Base-by-base conservation (phyloP, 2,329 filamentous ascomycete species). In the Atkinsonella hypoxylon region DNA sequence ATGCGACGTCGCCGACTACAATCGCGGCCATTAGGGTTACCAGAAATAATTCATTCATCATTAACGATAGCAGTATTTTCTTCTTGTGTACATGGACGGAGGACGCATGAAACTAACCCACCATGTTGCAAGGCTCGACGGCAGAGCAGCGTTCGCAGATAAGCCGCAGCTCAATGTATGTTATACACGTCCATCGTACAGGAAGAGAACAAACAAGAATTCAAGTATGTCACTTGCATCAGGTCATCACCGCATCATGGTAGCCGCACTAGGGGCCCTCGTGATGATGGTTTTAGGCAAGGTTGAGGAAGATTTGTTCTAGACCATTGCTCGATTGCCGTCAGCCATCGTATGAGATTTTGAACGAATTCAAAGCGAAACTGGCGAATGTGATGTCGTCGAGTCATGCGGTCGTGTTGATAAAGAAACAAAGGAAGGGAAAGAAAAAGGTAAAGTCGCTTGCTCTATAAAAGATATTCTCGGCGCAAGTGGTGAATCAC, bases 201-300 rank as follows among this genome's bases (percentile, higher is more conserved):
- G 36, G 18, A 42, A 51, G 38, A 34, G 11, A 43, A n/a, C n/a
- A 34, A 15, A 15, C 26, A 20, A 22, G 6, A 22, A 30, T 18
- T 4, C 20, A 38, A 47, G 51, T 56, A 73, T 80, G 77, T 81
- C 71, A 71, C 73, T 79, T 79, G 76, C 73, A 72, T 79, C 74
- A 81, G 78, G 78, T 82, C 77, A 81, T 81, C 78, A 79, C 60
- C 78, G 76, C 72, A 78, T 81, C 78, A 80, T 81, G 78, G 77
- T 62, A 72, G 76, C 77, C 77, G 68, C 76, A 64, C 75, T 66
- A 74, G 76, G 76, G 78, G 77, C 78, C 76, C 78, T 82, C 78
- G 75, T 79, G 77, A 79, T 73, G 69, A 82, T 81, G 78, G 78
- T 82, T 81, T 82, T 82, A 75, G 71, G 70, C 76, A 80, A 79